Conservation (phyloP, 1,284 basidiomycete genomes). For the Ceratobasidium sp. region DNA sequence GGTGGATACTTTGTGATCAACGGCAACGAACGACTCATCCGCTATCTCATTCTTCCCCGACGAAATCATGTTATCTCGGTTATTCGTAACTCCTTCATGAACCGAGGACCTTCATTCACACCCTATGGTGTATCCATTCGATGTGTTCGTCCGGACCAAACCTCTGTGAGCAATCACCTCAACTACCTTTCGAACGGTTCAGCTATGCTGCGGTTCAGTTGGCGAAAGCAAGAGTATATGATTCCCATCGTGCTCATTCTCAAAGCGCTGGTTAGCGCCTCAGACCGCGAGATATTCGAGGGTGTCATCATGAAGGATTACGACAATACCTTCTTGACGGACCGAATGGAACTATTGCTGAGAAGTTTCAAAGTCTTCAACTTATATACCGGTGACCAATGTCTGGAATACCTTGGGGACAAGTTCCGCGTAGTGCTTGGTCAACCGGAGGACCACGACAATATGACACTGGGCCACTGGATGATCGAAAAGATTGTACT, state of each 20-base stretch:
- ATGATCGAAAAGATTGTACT: conserved; percentile 88
- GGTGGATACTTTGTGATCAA: conserved; percentile 99
- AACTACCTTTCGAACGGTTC: conserved; percentile 98
- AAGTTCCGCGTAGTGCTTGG: conserved; percentile 95
- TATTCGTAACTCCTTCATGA: conserved; percentile 84
- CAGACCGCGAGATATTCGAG: conserved; percentile 97
- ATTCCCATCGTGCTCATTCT: conserved; percentile 97
- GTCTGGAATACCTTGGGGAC: conserved; percentile 95
- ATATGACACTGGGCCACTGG: conserved; percentile 83
- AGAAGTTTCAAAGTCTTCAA: conserved; percentile 95
- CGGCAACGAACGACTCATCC: conserved; percentile 98
- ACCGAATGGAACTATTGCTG: conserved; percentile 97
- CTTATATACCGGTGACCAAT: conserved; percentile 90
- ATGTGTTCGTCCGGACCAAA: conserved; percentile 91
- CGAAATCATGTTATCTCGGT: conserved; percentile 91
- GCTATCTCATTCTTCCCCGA: conserved; percentile 91
- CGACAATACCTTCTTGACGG: conserved; percentile 96
- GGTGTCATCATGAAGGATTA: conserved; percentile 98
- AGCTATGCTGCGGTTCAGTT: conserved; percentile 94
- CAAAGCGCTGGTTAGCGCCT: conserved; percentile 93
- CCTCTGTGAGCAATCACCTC: conserved; percentile 91
- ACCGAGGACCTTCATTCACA: conserved; percentile 95
- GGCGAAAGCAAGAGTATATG: conserved; percentile 99
- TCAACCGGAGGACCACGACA: conserved; percentile 93
- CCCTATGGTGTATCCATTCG: conserved; percentile 95